Percentiles rank a stretch among this genome's conserved stretches.
These are phyloP conservation scores for Stromatinia cepivora DNA, from an alignment of 2,329 filamentous ascomycete species.

Conservation along the genomic window DNA sequence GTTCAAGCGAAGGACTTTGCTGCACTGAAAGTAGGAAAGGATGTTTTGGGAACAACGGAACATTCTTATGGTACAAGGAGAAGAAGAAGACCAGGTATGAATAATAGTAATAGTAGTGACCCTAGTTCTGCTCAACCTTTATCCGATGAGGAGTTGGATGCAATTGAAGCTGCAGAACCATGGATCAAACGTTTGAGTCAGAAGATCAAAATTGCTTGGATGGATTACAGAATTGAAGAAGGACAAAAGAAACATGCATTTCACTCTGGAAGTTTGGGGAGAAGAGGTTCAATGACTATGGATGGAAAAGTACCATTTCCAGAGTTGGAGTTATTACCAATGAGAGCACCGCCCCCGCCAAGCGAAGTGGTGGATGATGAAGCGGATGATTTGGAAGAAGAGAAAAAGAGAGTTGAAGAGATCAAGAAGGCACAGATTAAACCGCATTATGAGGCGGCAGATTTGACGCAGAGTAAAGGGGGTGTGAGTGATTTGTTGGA, in stretches of 20 bases:
- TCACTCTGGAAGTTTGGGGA: slow-evolving; percentile 25
- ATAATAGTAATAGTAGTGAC: neutral
- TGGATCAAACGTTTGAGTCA: slow-evolving; percentile 17
- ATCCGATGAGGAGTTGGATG: slow-evolving; percentile 15
- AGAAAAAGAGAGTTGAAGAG: slow-evolving; percentile 27
- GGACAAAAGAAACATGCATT: slow-evolving; percentile 12
- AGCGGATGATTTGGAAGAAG: slow-evolving; percentile 21
- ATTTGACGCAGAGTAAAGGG: slow-evolving; percentile 9
- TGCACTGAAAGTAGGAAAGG: slow-evolving; percentile 25
- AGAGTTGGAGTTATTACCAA: slow-evolving; percentile 37
- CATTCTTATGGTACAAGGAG: slow-evolving; percentile 30
- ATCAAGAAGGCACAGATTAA: slow-evolving; percentile 15
- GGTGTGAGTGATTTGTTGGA: slow-evolving; percentile 22
- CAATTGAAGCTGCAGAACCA: slow-evolving; percentile 13
- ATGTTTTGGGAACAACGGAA: slow-evolving; percentile 29
- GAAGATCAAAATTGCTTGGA: slow-evolving; percentile 11
- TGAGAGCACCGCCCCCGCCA: slow-evolving; percentile 25
- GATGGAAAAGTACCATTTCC: slow-evolving; percentile 35
- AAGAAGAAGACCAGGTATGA: slow-evolving; percentile 11
- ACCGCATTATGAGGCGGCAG: slow-evolving; percentile 10
- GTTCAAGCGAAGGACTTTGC: slow-evolving; percentile 32
- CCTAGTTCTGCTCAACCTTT: neutral
- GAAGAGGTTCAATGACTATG: slow-evolving; percentile 34
- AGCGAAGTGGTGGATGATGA: slow-evolving; percentile 24
- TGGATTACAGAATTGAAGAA: slow-evolving; percentile 14